phyloP scores from a whole-genome alignment of 768 basidiomycete species.

The Hydnum rufescens region DNA sequence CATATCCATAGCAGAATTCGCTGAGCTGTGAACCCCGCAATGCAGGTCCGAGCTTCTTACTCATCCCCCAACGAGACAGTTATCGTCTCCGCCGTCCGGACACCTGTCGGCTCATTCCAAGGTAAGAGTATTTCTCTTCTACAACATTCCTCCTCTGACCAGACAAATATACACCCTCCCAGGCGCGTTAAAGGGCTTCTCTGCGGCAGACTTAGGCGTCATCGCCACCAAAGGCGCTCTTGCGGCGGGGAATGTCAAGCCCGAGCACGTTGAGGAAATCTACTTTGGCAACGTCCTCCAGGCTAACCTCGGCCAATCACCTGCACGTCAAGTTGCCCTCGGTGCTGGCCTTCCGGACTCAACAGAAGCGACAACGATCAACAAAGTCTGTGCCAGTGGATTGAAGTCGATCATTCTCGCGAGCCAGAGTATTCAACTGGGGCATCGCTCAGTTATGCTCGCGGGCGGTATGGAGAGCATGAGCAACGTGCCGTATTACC shows the following conservation, averaged over 20 bases:
- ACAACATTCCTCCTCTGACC: not conserved
- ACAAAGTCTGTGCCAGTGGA: conserved; percentile 98
- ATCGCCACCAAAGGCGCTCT: conserved; percentile 84
- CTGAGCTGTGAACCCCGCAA: not conserved
- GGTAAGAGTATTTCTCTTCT: conserved; percentile 15
- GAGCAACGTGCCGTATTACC: conserved; percentile 88
- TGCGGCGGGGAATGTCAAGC: conserved; percentile 56
- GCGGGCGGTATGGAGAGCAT: conserved; percentile 99
- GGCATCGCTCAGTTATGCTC: conserved; percentile 68
- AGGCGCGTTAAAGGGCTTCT: conserved; percentile 61
- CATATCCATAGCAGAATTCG: not conserved
- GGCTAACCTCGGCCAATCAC: conserved; percentile 91
- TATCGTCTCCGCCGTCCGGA: conserved; percentile 85
- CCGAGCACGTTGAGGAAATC: conserved; percentile 76
- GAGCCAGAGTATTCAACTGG: conserved; percentile 72
- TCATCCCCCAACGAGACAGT: conserved; percentile 54
- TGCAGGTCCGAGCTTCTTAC: conserved; percentile 15
- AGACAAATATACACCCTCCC: not conserved
- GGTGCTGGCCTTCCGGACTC: conserved; percentile 59
- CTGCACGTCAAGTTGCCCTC: conserved; percentile 95
- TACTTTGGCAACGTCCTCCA: conserved; percentile 97
- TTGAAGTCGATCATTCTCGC: conserved; percentile 92
- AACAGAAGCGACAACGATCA: conserved; percentile 96
- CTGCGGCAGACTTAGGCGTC: conserved; percentile 78
- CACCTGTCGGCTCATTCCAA: conserved; percentile 84